Evolutionary conservation across 2,329 filamentous ascomycete species (phyloP).

Genomic region (Xylariaceae sp.): DNA sequence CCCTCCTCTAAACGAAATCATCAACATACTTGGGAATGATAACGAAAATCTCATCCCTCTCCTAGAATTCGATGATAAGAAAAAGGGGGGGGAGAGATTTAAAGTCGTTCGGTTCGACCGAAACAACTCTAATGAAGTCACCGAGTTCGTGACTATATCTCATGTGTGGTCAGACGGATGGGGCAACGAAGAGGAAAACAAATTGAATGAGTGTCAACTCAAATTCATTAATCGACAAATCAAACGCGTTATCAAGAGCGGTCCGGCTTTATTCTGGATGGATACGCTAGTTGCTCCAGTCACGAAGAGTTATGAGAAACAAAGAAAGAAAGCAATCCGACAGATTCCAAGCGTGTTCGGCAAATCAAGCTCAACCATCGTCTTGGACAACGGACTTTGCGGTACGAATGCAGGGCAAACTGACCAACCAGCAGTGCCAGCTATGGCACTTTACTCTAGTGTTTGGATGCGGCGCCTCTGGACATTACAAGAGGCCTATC

Average conservation of each 20-base stretch:
- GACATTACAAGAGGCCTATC: slow-evolving; percentile 10
- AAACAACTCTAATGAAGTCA: background rate
- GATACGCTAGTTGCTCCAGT: slow-evolving; percentile 5
- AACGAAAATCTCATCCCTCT: background rate
- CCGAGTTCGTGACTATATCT: background rate
- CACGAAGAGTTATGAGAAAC: background rate
- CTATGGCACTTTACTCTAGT: background rate
- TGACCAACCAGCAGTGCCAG: background rate
- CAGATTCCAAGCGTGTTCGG: background rate
- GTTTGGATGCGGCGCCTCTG: slow-evolving; percentile 9
- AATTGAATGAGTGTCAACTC: background rate
- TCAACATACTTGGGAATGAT: background rate
- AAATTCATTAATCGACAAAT: background rate
- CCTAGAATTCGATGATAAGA: background rate
- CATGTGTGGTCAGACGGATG: slow-evolving; percentile 11
- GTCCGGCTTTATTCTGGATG: background rate
- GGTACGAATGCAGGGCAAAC: background rate
- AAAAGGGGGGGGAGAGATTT: background rate
- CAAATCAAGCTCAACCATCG: background rate
- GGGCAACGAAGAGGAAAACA: background rate
- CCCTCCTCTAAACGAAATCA: background rate
- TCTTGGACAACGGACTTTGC: background rate
- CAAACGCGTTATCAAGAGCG: background rate
- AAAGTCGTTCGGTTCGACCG: background rate
- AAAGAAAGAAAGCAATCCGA: background rate